Percentiles rank a stretch among this genome's conserved stretches.
phyloP scores from a whole-genome alignment of 2,329 filamentous ascomycete species.

The Aspergillus novoparasiticus region DNA sequence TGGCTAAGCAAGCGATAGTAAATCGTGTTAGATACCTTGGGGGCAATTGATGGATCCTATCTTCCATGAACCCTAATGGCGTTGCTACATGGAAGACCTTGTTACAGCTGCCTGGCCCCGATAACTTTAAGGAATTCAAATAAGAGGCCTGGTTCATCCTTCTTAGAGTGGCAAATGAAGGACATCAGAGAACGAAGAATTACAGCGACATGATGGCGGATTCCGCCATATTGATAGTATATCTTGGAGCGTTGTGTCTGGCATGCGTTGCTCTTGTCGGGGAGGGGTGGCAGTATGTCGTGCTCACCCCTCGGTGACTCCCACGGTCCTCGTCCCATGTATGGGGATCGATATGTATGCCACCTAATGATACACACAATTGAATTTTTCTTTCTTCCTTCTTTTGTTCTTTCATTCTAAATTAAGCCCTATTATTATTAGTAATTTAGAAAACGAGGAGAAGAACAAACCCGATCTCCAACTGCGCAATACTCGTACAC shows the following conservation, averaged over 20 bases:
- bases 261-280: neutral
- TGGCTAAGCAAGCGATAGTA: neutral
- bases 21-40: neutral
- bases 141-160: neutral
- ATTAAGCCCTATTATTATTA: neutral
- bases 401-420: neutral
- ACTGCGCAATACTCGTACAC: neutral
- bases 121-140: neutral
- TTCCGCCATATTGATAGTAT: neutral
- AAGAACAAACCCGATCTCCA: neutral
- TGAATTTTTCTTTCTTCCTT: neutral
- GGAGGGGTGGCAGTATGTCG: neutral
- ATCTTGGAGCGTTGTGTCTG: neutral
- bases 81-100: neutral
- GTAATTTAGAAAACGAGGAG: neutral
- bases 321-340: slow-evolving; percentile 6
- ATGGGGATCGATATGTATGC: neutral
- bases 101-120: neutral
- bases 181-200: neutral
- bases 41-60: neutral
- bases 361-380: neutral
- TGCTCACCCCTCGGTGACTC: slow-evolving; percentile 2
- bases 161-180: neutral
- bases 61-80: neutral
- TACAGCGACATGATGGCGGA: neutral